Base-by-base conservation (phyloP, 306 rosid genomes). In the Begonia masoniana region DNA sequence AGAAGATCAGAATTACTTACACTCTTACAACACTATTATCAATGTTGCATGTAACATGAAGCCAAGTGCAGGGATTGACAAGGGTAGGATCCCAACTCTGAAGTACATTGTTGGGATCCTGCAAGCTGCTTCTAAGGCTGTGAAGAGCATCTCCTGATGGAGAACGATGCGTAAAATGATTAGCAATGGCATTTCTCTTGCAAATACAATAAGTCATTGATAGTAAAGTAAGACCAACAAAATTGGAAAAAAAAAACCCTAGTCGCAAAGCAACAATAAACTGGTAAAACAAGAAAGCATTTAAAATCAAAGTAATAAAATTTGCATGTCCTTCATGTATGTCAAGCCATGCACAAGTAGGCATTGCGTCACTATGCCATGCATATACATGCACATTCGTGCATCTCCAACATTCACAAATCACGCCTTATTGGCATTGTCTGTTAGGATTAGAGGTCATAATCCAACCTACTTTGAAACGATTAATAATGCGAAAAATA, bases 1-100 rank as follows among this genome's bases (percentile, higher is more conserved):
- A 10, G 47, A 15, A 46, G 50, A 57, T 51, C 60, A 47, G 51
- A 62, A 51, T 58, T 45, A 55, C 93, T 71, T 77, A 91, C 99
- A 91, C 99, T 77, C 99, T 75, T 51, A 91, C 83, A 64, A 91
- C 99, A 55, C 96, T 91, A 59, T 91, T 91, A 59, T 86, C 99
- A 66, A 86, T 91, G 77, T 86, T 91, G 78, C 99, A 91, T 11
- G 99, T 91, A 55, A 91, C 99, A 62, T 86, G 99, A 75, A 91
- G 86, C 99, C 99, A 91, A 43, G 99, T 91, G 56, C 99, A 91
- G 0, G 99, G 99, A 71, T 91, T 91, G 57, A 91, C 99, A 41
- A 86, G 99, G 10, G 99, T 91, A 52, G 99, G 99, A 77, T 91
- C 99, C 99, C 99, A 91, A 77, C 99, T 91, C 63, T 87, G 96